Base-by-base conservation (phyloP, 2,329 filamentous ascomycete genomes). In the Colletotrichum incanum region DNA sequence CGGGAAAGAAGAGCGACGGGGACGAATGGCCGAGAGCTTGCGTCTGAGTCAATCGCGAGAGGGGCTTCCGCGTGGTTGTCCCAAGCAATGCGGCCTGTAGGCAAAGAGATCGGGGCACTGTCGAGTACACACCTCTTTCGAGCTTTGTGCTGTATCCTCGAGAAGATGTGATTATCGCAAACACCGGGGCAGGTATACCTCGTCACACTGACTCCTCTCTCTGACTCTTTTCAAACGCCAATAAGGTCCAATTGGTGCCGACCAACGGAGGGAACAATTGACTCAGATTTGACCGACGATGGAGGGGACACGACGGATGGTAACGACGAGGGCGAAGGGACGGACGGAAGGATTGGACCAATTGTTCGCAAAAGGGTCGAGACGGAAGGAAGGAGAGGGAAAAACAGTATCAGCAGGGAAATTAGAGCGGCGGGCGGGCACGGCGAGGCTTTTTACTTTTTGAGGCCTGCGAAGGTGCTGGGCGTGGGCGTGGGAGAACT, bases 381-480 rank as follows among this genome's bases (percentile, higher is more conserved):
- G 65, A 55, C 62, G 49, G 37, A 54, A 59, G 49, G 55, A 14
- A 60, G 20, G 64, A 60, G 52, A 62, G 47, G 16, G 37, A 9
- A 18, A 43, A 34, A 26, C 31, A 39, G 31, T 54, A 64, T 23
- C 45, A 6, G 60, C 9, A 52, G 8, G 31, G 9, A 7, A 64
- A 47, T 37, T 6, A 26, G 50, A 43, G 47, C 31, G 41, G 20
- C 31, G 11, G 11, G 52, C 31, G 52, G 52, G 31, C 52, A 56
- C 23, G 59, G 59, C 65, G 62, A 70, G 71, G 71, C 65, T 72
- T 74, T 72, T 73, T 73, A 67, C 69, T 67, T 73, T 67, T 74
- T 74, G 69, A 67, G 65, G 69, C 69, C 69, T 72, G 69, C 69
- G 65, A 72, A 60, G 63, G 58, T 64, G 16, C 50, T 58, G 61